A percentile compares a stretch with the other conserved stretches of the same genome.
Conservation (phyloP, 2,329 filamentous ascomycete species). For the Pseudocercospora vitis region DNA sequence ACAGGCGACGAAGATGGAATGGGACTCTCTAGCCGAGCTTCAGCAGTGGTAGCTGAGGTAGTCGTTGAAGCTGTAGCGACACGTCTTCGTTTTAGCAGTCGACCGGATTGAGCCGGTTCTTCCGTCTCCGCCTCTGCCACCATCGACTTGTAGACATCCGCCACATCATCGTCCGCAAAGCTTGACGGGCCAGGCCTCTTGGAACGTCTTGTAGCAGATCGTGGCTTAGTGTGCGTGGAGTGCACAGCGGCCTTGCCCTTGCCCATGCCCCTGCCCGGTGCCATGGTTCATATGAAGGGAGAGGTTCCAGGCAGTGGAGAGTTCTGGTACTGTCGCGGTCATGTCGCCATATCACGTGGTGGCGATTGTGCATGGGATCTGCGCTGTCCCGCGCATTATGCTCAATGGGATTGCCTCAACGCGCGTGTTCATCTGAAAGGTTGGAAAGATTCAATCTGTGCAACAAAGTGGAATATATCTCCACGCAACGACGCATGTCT, state of each 20-base stretch:
- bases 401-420: not conserved
- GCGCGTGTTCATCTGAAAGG: too few relatives aligned
- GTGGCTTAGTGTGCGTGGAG: not conserved
- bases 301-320: not conserved
- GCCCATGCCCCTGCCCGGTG: slow-evolving; percentile 34
- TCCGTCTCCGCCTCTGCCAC: slow-evolving; percentile 31
- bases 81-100: slow-evolving; percentile 34
- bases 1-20: not conserved
- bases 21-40: not conserved
- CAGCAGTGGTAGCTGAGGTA: not conserved
- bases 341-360: slow-evolving; percentile 5
- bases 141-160: slow-evolving; percentile 35
- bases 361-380: not conserved
- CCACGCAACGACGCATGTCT: too few relatives aligned
- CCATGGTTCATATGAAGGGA: slow-evolving; percentile 25
- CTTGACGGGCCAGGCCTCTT: slow-evolving; percentile 20
- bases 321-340: not conserved
- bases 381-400: not conserved
- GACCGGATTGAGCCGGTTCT: slow-evolving; percentile 18
- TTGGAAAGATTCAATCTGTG: too few relatives aligned
- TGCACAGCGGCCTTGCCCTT: slow-evolving; percentile 24
- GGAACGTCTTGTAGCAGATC: not conserved
- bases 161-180: slow-evolving; percentile 13
- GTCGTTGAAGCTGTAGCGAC: slow-evolving; percentile 6
- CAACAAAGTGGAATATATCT: too few relatives aligned